Evolutionary conservation across 2,329 filamentous ascomycete genomes (phyloP).

Genomic region (Monilinia vaccinii-corymbosi): DNA sequence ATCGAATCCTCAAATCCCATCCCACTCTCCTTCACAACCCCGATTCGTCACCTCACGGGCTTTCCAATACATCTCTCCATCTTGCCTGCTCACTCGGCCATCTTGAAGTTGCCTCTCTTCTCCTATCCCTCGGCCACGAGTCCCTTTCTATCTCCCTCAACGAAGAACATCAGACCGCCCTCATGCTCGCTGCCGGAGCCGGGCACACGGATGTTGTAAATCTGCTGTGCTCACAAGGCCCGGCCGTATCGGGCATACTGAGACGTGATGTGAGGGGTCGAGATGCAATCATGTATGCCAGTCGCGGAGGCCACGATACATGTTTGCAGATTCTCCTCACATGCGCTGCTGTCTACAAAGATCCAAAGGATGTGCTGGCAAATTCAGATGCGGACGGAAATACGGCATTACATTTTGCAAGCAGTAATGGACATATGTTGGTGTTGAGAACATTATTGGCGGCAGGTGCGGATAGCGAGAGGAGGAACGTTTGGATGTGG

Average conservation of each 20-base stretch:
- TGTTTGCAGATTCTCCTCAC: constrained; percentile 56
- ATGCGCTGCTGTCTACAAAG: constrained; percentile 36
- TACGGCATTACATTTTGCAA: constrained; percentile 79
- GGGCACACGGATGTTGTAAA: constrained; percentile 68
- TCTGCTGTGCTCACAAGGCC: constrained; percentile 56
- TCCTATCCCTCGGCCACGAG: constrained; percentile 64
- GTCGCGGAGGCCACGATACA: constrained; percentile 51
- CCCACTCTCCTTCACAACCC: constrained; percentile 68
- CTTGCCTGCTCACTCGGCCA: constrained; percentile 68
- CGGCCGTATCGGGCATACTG: constrained; percentile 30
- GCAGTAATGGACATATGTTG: constrained; percentile 69
- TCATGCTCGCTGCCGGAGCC: constrained; percentile 65
- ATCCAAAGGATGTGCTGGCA: constrained; percentile 32
- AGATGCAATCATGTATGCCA: constrained; percentile 63
- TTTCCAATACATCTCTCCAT: constrained; percentile 78
- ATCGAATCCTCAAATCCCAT: constrained; percentile 67
- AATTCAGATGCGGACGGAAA: constrained; percentile 65
- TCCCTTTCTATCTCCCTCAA: constrained; percentile 60
- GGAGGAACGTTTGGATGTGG: constrained; percentile 70
- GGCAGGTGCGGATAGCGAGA: constrained; percentile 66
- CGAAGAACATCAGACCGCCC: constrained; percentile 67
- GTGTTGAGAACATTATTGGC: constrained; percentile 68
- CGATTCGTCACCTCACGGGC: constrained; percentile 51
- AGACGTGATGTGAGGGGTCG: constrained; percentile 58
- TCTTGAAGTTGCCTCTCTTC: constrained; percentile 59